Percentiles rank a stretch among this genome's conserved stretches.
phyloP scores from a whole-genome alignment of 2,329 filamentous ascomycete species.

The Claviceps arundinis region DNA sequence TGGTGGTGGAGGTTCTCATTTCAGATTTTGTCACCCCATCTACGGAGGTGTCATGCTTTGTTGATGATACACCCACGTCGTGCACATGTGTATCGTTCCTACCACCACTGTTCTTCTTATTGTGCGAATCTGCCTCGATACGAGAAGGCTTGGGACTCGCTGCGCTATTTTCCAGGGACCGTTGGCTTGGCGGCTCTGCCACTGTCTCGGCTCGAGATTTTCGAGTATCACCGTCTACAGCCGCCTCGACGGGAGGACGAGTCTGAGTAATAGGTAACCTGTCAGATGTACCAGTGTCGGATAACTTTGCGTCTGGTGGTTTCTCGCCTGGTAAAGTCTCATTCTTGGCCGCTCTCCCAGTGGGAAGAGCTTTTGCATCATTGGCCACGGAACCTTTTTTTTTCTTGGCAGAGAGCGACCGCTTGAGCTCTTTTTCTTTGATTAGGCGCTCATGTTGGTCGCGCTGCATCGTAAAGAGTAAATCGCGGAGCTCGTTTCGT shows the following conservation, averaged over 20 bases:
- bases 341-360: neutral
- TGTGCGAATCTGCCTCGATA: slow-evolving; percentile 9
- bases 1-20: neutral
- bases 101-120: neutral
- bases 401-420: slow-evolving; percentile 16
- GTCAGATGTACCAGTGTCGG: neutral
- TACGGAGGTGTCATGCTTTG: neutral
- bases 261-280: neutral
- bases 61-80: neutral
- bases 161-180: slow-evolving; percentile 3
- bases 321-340: neutral
- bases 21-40: neutral
- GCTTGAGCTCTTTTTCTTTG: slow-evolving; percentile 21
- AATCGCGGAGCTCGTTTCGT: slow-evolving; percentile 50
- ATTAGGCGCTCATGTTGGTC: slow-evolving; percentile 36
- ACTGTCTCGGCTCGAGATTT: neutral
- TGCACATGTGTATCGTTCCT: neutral
- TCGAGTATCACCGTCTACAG: neutral
- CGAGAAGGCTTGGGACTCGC: slow-evolving; percentile 10
- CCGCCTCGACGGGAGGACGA: too few relatives aligned
- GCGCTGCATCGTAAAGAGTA: slow-evolving; percentile 49
- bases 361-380: neutral
- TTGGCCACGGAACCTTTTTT: slow-evolving; percentile 5
- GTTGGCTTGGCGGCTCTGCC: neutral
- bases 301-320: neutral